A percentile compares a stretch with the other conserved stretches of the same genome.
Conservation (phyloP, 345 rosid genomes). For the Syzygium aromaticum region DNA sequence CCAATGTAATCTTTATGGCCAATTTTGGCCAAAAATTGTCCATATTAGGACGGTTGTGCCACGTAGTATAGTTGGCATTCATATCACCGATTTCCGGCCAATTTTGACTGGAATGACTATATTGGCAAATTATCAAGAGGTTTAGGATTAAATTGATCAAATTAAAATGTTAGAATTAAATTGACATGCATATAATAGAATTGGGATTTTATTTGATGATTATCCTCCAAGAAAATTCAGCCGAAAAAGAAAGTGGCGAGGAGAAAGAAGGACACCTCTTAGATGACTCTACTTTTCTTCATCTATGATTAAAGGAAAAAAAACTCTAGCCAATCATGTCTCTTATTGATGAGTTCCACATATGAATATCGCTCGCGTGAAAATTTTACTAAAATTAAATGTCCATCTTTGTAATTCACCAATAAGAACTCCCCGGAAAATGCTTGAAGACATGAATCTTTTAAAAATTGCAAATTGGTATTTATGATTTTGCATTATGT, state of each 20-base stretch:
- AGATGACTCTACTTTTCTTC: neutral
- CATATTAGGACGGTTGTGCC: no score
- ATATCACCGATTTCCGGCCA: no score
- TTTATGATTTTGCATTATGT: neutral
- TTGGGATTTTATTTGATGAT: neutral
- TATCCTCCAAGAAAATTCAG: neutral
- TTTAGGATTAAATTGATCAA: no score
- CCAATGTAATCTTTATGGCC: no score
- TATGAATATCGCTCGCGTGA: neutral
- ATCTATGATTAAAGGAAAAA: neutral
- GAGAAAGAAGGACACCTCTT: neutral
- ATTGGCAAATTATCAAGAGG: no score
- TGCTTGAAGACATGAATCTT: neutral
- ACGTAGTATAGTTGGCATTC: no score
- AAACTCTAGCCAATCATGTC: neutral
- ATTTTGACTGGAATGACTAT: no score
- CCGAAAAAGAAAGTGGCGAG: neutral
- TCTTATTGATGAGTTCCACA: neutral
- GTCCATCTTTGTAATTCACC: neutral
- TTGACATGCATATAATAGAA: no score
- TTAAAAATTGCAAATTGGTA: neutral
- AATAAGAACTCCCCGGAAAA: neutral
- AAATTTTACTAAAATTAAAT: neutral
- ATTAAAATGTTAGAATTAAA: no score
- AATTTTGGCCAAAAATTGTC: no score